Conservation (phyloP, 148 eudicot genomes). For the Heliosperma pusillum region DNA sequence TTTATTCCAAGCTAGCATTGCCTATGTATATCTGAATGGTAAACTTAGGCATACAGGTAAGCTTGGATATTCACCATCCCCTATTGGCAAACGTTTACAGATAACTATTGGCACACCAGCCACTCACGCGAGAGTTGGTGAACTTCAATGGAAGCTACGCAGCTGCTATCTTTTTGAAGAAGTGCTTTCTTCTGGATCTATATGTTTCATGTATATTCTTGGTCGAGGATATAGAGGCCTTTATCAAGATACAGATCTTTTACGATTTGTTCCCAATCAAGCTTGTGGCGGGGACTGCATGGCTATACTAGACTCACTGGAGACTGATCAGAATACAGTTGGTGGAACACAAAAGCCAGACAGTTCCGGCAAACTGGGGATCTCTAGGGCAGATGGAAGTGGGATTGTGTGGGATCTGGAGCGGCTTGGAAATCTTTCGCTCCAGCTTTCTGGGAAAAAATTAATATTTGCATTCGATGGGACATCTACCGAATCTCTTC, state of each 20-base stretch:
- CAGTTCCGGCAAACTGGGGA: slow-evolving; percentile 54
- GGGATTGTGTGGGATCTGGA: slow-evolving; percentile 99
- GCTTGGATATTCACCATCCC: slow-evolving; percentile 97
- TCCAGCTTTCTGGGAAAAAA: slow-evolving; percentile 93
- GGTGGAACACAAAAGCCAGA: slow-evolving; percentile 70
- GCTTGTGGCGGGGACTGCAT: slow-evolving; percentile 98
- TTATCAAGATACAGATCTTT: slow-evolving; percentile 87
- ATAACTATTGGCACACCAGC: slow-evolving; percentile 89
- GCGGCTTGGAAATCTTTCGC: slow-evolving; percentile 82
- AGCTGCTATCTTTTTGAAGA: slow-evolving; percentile 97
- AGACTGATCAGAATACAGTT: slow-evolving; percentile 60
- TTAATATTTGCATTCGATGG: slow-evolving; percentile 99
- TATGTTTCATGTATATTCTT: slow-evolving; percentile 97
- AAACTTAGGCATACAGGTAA: slow-evolving; percentile 89
- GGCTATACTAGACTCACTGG: slow-evolving; percentile 97
- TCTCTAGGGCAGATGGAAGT: slow-evolving; percentile 74
- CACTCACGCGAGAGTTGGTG: slow-evolving; percentile 63
- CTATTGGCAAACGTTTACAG: slow-evolving; percentile 86
- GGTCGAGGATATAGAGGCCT: slow-evolving; percentile 99
- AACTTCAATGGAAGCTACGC: slow-evolving; percentile 87
- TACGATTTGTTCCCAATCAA: slow-evolving; percentile 92
- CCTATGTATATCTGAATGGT: slow-evolving; percentile 90
- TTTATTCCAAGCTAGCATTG: slow-evolving; percentile 96
- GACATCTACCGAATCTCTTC: slow-evolving; percentile 76
- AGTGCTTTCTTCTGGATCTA: slow-evolving; percentile 85